Conservation (phyloP, 208 protist species). For the Lotmaria passim region DNA sequence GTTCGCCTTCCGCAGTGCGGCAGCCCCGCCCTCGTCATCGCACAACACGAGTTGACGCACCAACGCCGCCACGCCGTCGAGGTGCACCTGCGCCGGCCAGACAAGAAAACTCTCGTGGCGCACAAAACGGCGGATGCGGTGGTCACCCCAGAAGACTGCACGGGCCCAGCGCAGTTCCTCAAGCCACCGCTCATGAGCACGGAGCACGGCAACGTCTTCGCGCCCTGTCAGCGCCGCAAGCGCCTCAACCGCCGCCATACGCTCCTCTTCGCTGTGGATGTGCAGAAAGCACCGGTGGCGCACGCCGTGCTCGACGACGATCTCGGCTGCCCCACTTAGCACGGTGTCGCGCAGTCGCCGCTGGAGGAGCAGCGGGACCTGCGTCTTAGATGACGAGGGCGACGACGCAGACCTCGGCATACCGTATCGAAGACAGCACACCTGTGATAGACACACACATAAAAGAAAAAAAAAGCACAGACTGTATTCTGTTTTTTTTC, state of each 20-base stretch:
- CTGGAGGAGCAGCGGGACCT: conserved; percentile 37
- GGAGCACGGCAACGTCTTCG: conserved; percentile 3
- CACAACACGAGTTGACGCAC: conserved; percentile 57
- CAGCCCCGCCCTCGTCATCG: conserved; percentile 22
- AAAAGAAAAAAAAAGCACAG: not conserved
- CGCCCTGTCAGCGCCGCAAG: no score
- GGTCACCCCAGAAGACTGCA: conserved; percentile 49
- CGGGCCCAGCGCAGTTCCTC: conserved; percentile 67
- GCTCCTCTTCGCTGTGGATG: conserved; percentile 73
- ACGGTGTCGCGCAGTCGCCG: conserved; percentile 44
- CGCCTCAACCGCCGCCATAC: conserved; percentile 33
- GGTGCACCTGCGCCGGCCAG: conserved; percentile 56
- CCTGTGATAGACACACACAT: not conserved
- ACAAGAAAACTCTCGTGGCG: conserved; percentile 38
- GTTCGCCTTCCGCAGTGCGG: conserved; percentile 34
- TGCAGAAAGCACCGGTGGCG: conserved; percentile 57
- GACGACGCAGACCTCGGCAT: conserved; percentile 1
- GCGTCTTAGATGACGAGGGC: conserved; percentile 3
- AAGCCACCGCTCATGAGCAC: conserved; percentile 40
- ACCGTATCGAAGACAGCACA: not conserved
- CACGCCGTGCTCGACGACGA: conserved; percentile 52
- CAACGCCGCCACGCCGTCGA: conserved; percentile 50
- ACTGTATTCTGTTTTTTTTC: no score
- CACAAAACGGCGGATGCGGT: conserved; percentile 50
- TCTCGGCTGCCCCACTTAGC: conserved; percentile 51